Evolutionary conservation across 345 rosid genomes (phyloP), one percentile per base, ranked within the genome.

Genomic region (Citrus sp.): DNA sequence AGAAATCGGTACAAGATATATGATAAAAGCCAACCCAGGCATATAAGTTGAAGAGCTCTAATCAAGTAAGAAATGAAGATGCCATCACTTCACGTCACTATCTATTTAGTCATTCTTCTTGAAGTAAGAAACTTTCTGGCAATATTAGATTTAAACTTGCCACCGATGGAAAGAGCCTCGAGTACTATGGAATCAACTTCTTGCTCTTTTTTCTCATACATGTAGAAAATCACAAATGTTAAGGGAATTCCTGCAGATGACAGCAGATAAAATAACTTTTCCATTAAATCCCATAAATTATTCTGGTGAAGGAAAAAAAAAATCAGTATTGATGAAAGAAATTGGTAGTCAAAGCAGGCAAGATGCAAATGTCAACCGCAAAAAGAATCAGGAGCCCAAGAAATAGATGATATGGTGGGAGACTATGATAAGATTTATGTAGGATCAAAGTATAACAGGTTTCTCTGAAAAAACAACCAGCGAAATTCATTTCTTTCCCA

Each of bases 121-220:
- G 74, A 46, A 22, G 82, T 46, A 54, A 13, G 16, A 32, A 89
- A 67, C 72, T 87, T 92, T 81, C 75, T 86, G 68, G 79, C 76
- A 13, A 88, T 35, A 65, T 80, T 72, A n/a, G 93, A 84, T 84
- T 82, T 91, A 77, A 70, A 75, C 81, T 88, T 85, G 90, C 85
- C 68, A 3, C 85, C 85, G 19, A 67, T 67, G 25, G 93, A 86
- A 72, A 88, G 72, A 35, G 84, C 80, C 49, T 86, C 87, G 78
- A 77, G 73, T 38, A 90, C 30, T 71, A 84, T 55, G 9, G 85
- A 80, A 80, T 94, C 94, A 18, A 91, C 89, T 83, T 91, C 93
- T 75, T 84, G 84, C 82, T 94, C 98, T 37, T 86, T 86, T 58
- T 80, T 91, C 79, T 94, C 98, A 54, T 91, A 91, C 61, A 88